These are phyloP conservation scores for Cryptosporidium viatorum DNA, from an alignment of 169 alveolate species.

Conservation along the genomic window DNA sequence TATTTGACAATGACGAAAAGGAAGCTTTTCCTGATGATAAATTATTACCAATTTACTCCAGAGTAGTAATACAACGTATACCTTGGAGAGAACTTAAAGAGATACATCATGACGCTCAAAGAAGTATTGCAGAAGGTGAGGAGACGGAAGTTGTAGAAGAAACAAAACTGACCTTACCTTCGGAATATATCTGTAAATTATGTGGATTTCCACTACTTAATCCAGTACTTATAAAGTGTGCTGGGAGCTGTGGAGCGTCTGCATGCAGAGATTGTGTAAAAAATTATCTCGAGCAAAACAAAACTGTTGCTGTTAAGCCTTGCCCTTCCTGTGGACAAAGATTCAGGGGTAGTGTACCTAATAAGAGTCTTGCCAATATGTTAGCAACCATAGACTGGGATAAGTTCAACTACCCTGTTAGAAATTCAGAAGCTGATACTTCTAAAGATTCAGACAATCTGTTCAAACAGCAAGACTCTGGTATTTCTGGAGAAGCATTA, in stretches of 20 bases:
- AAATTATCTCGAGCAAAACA: slow-evolving; percentile 53
- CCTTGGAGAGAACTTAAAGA: slow-evolving; percentile 74
- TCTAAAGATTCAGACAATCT: neutral
- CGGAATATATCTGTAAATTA: slow-evolving; percentile 61
- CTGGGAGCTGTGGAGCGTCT: slow-evolving; percentile 73
- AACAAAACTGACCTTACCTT: slow-evolving; percentile 54
- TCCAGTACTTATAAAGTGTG: slow-evolving; percentile 66
- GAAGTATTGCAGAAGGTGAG: slow-evolving; percentile 30
- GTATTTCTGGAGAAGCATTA: neutral
- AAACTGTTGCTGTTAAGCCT: slow-evolving; percentile 34
- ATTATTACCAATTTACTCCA: slow-evolving; percentile 57
- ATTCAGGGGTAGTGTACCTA: slow-evolving; percentile 73
- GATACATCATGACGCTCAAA: slow-evolving; percentile 69
- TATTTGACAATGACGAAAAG: slow-evolving; percentile 54
- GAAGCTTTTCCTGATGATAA: slow-evolving; percentile 68
- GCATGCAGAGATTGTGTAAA: slow-evolving; percentile 75
- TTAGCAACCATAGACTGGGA: slow-evolving; percentile 72
- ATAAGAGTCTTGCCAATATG: slow-evolving; percentile 66
- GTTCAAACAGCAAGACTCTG: slow-evolving; percentile 1
- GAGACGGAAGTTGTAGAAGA: slow-evolving; percentile 39
- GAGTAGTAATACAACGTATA: slow-evolving; percentile 73
- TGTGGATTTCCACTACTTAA: slow-evolving; percentile 52
- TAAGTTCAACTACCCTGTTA: slow-evolving; percentile 53
- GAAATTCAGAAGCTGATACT: slow-evolving; percentile 7
- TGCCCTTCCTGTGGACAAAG: slow-evolving; percentile 71